phyloP scores from a whole-genome alignment of 2,329 filamentous ascomycete genomes.

The Penicillium sp. region DNA sequence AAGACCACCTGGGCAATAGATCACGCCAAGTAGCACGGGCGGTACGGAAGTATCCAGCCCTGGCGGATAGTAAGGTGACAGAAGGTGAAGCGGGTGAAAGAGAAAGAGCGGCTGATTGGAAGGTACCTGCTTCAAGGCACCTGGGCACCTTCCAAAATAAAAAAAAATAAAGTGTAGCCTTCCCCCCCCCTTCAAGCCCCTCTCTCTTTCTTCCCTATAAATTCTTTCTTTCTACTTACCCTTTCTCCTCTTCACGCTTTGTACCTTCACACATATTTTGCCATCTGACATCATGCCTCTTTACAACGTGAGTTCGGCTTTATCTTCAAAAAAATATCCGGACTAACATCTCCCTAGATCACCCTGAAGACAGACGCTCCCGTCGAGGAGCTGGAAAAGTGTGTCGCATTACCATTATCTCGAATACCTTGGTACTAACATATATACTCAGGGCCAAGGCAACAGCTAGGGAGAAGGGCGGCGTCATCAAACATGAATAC shows the following conservation, averaged over 20 bases:
- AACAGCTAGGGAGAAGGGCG: slow-evolving; percentile 70
- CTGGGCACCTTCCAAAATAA: neutral
- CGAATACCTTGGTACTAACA: slow-evolving; percentile 12
- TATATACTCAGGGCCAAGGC: slow-evolving; percentile 66
- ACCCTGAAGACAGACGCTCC: slow-evolving; percentile 73
- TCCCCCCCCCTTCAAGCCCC: neutral
- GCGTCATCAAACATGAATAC: slow-evolving; percentile 81
- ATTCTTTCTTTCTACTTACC: neutral
- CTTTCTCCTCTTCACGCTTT: neutral
- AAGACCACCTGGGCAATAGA: neutral
- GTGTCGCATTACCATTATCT: slow-evolving; percentile 29
- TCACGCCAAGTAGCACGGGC: neutral
- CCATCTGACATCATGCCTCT: slow-evolving; percentile 35
- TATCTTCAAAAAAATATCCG: neutral
- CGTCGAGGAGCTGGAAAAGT: slow-evolving; percentile 67
- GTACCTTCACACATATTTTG: neutral
- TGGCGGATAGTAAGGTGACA: neutral
- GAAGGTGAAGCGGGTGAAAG: neutral
- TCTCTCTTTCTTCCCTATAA: neutral
- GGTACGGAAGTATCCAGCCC: neutral
- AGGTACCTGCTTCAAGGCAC: slow-evolving; percentile 11
- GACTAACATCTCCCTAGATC: slow-evolving; percentile 56
- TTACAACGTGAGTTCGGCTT: slow-evolving; percentile 36
- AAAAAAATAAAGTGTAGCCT: neutral
- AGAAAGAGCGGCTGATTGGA: neutral